These are phyloP conservation scores for Aspergillus avenaceus DNA, from an alignment of 495 filamentous ascomycete species.

Conservation along the genomic window DNA sequence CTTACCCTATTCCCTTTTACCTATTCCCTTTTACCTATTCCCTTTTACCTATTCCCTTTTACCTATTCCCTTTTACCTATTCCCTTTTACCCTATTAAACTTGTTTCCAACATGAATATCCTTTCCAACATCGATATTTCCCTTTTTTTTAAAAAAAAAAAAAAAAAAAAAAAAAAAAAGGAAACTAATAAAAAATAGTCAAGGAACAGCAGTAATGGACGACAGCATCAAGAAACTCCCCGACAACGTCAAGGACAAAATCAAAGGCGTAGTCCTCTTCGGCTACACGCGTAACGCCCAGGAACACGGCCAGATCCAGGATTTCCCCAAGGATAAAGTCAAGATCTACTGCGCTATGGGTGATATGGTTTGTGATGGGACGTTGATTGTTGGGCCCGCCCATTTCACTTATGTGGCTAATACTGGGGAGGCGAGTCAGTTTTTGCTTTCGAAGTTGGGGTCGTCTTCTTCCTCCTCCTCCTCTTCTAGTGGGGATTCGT, in stretches of 20 bases:
- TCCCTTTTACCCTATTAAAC: too few species aligned
- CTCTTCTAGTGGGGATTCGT: neutral
- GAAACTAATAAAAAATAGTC: too few species aligned
- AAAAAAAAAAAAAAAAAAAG: too few species aligned
- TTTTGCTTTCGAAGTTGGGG: neutral
- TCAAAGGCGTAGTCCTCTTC: conserved; percentile 51
- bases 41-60: too few species aligned
- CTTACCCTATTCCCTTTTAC: conserved; percentile 15
- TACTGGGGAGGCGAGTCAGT: conserved; percentile 14
- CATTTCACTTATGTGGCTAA: conserved; percentile 42
- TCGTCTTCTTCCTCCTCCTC: neutral
- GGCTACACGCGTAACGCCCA: conserved; percentile 56
- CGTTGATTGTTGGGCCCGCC: conserved; percentile 42
- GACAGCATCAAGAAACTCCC: conserved; percentile 40
- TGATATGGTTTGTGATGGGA: conserved; percentile 50
- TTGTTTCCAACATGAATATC: too few species aligned
- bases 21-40: too few species aligned
- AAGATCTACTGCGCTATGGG: conserved; percentile 50
- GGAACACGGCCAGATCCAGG: conserved; percentile 41
- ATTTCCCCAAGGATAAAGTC: conserved; percentile 39
- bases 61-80: too few species aligned
- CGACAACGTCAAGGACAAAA: conserved; percentile 37
- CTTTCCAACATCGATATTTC: too few species aligned
- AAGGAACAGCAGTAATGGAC: conserved; percentile 54
- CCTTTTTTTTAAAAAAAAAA: too few species aligned